Conservation (phyloP, 2,329 filamentous ascomycete species). For the Blastomyces percursus region DNA sequence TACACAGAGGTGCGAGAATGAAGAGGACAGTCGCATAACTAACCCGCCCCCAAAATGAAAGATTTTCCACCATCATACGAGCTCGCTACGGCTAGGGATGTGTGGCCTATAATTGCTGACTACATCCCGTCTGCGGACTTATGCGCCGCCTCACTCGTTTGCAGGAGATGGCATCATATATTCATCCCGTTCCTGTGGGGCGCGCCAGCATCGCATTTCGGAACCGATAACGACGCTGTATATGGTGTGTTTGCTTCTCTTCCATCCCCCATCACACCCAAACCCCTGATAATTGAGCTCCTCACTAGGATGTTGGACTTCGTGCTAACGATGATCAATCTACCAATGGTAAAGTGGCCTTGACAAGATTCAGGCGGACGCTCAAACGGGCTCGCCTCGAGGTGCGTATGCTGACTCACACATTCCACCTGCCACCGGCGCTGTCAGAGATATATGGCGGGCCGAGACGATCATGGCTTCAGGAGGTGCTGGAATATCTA, state of each 20-base stretch:
- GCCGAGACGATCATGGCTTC: conserved; percentile 48
- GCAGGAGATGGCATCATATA: conserved; percentile 46
- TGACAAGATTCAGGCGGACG: conserved; percentile 49
- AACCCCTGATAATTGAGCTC: neutral
- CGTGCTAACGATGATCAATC: neutral
- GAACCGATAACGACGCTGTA: conserved; percentile 48
- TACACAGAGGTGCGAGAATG: neutral
- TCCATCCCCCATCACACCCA: neutral
- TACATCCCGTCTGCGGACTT: conserved; percentile 48
- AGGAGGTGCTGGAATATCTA: conserved; percentile 47
- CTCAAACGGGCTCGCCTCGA: conserved; percentile 43
- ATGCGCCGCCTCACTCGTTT: conserved; percentile 46
- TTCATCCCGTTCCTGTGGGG: conserved; percentile 53
- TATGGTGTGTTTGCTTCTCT: conserved; percentile 34
- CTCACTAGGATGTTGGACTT: neutral
- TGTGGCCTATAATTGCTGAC: conserved; percentile 45
- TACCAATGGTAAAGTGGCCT: conserved; percentile 36
- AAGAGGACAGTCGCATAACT: neutral
- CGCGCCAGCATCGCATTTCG: conserved; percentile 52
- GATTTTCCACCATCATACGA: conserved; percentile 51
- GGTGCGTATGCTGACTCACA: conserved; percentile 49
- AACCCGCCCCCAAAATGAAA: conserved; percentile 29
- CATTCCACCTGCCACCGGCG: conserved; percentile 49
- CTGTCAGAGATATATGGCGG: conserved; percentile 51
- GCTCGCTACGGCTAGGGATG: conserved; percentile 43